Conservation (phyloP, 805 yeast genomes). For the Ogataea sp. region DNA sequence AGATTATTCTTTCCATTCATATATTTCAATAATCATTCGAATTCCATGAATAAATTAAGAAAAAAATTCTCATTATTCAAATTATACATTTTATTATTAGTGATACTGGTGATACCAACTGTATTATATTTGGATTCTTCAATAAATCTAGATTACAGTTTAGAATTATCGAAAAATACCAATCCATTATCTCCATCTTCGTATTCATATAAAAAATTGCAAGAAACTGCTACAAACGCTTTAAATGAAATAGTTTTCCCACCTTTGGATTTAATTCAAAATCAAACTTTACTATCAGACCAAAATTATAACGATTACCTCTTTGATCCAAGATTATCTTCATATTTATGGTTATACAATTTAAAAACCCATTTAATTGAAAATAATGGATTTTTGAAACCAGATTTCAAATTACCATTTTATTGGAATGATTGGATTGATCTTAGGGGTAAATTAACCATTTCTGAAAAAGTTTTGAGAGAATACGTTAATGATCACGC, state of each 20-base stretch:
- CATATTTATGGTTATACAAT: slow-evolving; percentile 19
- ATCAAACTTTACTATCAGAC: not conserved
- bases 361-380: slow-evolving; percentile 10
- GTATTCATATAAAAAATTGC: too few species aligned
- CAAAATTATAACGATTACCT: not conserved
- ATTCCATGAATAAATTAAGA: slow-evolving; percentile 4
- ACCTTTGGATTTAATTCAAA: slow-evolving; percentile 32
- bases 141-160: too few species aligned
- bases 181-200: too few species aligned
- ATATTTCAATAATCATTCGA: not conserved
- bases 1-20: not conserved
- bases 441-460: slow-evolving; percentile 11
- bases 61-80: slow-evolving; percentile 8
- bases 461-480: slow-evolving; percentile 2
- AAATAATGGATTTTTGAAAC: slow-evolving; percentile 12
- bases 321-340: slow-evolving; percentile 26
- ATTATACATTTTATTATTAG: slow-evolving; percentile 7
- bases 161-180: too few species aligned
- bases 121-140: slow-evolving; percentile 10
- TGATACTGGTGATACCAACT: slow-evolving; percentile 10
- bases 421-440: slow-evolving; percentile 26
- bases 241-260: slow-evolving; percentile 50
- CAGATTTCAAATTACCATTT: slow-evolving; percentile 22
- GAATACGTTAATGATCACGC: not conserved
- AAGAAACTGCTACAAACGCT: slow-evolving; percentile 7